Percentiles rank a stretch among this genome's conserved stretches.
Conservation (phyloP, 2,329 filamentous ascomycete genomes). For the Colletotrichum magnum region DNA sequence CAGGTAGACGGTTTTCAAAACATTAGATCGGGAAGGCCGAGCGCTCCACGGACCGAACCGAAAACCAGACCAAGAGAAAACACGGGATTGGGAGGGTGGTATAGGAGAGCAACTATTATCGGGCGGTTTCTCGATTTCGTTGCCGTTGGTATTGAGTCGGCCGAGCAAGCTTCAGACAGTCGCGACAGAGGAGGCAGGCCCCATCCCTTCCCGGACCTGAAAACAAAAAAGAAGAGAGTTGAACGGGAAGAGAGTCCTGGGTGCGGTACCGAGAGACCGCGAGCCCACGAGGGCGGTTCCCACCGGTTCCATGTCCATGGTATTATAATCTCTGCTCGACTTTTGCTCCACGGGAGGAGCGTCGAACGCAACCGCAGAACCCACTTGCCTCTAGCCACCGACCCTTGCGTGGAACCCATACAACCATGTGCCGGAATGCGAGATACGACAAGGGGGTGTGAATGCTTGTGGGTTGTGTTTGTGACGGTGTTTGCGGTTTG, state of each 20-base stretch:
- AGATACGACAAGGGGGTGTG: background rate
- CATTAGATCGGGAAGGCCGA: constrained; percentile 6
- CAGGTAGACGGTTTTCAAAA: background rate
- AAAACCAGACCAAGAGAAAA: background rate
- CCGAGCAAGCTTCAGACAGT: background rate
- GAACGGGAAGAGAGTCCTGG: background rate
- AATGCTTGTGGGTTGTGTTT: too few species aligned
- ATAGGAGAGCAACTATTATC: too few species aligned
- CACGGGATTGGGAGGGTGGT: too few species aligned
- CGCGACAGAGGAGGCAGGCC: constrained; percentile 12
- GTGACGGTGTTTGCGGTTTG: too few species aligned
- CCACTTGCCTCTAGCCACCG: background rate
- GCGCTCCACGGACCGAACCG: too few species aligned
- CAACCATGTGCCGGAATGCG: constrained; percentile 7
- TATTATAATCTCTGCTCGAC: constrained; percentile 21
- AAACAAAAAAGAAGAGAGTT: constrained; percentile 6
- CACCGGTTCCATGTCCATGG: constrained; percentile 15
- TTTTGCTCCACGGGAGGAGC: background rate
- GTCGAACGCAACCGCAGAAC: background rate
- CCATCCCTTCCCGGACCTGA: constrained; percentile 25
- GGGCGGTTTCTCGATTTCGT: background rate
- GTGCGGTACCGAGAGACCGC: background rate
- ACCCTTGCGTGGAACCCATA: constrained; percentile 2
- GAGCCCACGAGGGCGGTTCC: constrained; percentile 5
- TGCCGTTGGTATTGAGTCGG: background rate